phyloP scores from a whole-genome alignment of 257 asterid species.

The Solanum gandarillasii region DNA sequence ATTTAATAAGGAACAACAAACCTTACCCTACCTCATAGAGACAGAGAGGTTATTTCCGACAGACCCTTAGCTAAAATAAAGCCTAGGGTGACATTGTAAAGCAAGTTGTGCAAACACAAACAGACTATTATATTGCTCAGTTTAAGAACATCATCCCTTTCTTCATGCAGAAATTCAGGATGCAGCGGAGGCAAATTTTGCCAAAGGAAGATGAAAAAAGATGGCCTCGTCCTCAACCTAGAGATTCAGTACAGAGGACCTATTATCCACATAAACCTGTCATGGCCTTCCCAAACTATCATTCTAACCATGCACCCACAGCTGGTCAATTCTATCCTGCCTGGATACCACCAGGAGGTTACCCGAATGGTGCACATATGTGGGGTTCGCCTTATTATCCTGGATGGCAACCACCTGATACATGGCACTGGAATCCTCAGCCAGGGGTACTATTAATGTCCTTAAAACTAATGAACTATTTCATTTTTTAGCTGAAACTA shows the following conservation, averaged over 20 bases:
- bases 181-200: constrained; percentile 34
- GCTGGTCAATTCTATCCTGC: constrained; percentile 25
- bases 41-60: too few species aligned
- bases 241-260: constrained; percentile 16
- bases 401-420: constrained; percentile 28
- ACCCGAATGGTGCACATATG: constrained; percentile 18
- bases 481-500: neutral
- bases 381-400: constrained; percentile 34
- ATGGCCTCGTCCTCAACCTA: constrained; percentile 26
- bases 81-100: neutral
- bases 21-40: neutral
- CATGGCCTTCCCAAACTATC: constrained; percentile 34
- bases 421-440: constrained; percentile 33
- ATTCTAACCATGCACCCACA: constrained; percentile 12
- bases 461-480: constrained; percentile 4
- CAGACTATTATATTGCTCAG: neutral
- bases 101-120: neutral
- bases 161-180: constrained; percentile 33
- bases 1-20: neutral
- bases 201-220: constrained; percentile 26
- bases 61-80: too few species aligned
- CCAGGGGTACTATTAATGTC: constrained; percentile 17
- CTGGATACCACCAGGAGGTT: constrained; percentile 22
- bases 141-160: neutral
- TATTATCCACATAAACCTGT: constrained; percentile 25